Evolutionary conservation across 495 filamentous ascomycete species (phyloP).

Genomic region (Aspergillus diversus): DNA sequence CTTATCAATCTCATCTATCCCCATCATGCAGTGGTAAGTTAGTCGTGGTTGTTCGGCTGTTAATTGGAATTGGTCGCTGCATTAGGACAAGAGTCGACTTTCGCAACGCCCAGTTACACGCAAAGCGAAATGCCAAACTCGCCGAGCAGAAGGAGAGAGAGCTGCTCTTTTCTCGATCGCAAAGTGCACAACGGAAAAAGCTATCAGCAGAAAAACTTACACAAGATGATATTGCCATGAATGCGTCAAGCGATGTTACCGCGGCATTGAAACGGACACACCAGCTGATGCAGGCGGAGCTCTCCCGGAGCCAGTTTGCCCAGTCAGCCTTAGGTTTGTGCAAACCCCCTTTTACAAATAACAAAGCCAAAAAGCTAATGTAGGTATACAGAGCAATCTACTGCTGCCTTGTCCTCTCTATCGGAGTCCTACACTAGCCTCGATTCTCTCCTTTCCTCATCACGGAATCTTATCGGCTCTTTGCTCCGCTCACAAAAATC

Average conservation of each 20-base stretch:
- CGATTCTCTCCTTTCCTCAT: conserved; percentile 72
- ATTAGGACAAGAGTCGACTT: conserved; percentile 68
- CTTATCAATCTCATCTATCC: neutral
- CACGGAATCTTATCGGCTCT: conserved; percentile 73
- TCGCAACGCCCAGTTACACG: conserved; percentile 80
- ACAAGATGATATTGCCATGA: conserved; percentile 68
- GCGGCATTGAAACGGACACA: conserved; percentile 82
- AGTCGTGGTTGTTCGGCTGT: neutral
- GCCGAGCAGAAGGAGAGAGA: conserved; percentile 78
- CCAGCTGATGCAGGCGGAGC: conserved; percentile 77
- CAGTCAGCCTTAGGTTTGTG: conserved; percentile 71
- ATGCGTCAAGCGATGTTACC: conserved; percentile 83
- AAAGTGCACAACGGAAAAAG: conserved; percentile 39
- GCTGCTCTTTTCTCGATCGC: conserved; percentile 64
- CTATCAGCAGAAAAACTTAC: conserved; percentile 53
- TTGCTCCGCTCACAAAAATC: conserved; percentile 86
- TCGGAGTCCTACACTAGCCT: conserved; percentile 77
- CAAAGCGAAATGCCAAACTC: conserved; percentile 73
- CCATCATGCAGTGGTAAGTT: conserved; percentile 19
- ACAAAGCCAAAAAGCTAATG: conserved; percentile 14
- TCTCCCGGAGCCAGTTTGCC: conserved; percentile 84
- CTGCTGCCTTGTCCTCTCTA: conserved; percentile 77
- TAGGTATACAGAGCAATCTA: conserved; percentile 61
- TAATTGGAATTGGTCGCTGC: neutral
- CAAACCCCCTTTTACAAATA: neutral